Conservation (phyloP, 768 basidiomycete species). For the Amanita rubescens region DNA sequence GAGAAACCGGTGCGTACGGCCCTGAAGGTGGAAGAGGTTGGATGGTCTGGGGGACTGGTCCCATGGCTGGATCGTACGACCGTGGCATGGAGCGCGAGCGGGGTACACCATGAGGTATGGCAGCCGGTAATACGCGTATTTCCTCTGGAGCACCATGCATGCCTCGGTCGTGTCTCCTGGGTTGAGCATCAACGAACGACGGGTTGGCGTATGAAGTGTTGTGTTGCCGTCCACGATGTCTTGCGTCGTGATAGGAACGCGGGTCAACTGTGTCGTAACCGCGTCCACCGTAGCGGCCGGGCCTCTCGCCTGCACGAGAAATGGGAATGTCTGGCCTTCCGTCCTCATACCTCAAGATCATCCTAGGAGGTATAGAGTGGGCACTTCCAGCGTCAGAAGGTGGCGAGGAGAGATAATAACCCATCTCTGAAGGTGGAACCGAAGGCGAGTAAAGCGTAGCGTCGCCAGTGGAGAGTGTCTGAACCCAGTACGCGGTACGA, state of each 20-base stretch:
- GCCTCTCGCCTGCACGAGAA: conserved; percentile 28
- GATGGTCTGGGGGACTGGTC: conserved; percentile 24
- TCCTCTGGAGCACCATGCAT: conserved; percentile 45
- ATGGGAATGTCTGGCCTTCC: conserved; percentile 61
- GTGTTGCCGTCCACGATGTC: conserved; percentile 29
- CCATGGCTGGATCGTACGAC: conserved; percentile 17
- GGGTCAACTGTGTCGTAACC: background rate
- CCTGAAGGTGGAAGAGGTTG: conserved; percentile 15
- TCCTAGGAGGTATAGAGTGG: conserved; percentile 56
- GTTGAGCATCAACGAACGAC: conserved; percentile 21
- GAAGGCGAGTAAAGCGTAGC: conserved; percentile 50
- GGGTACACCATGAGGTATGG: conserved; percentile 27
- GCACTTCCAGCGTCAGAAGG: conserved; percentile 43
- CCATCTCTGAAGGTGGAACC: conserved; percentile 42
- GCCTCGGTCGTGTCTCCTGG: conserved; percentile 16
- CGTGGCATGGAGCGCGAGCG: conserved; percentile 43
- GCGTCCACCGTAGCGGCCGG: conserved; percentile 14
- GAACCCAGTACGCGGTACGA: conserved; percentile 62
- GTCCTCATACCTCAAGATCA: conserved; percentile 63
- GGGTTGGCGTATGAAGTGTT: conserved; percentile 31
- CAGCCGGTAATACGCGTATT: conserved; percentile 55
- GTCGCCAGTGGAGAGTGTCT: conserved; percentile 29
- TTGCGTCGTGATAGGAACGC: background rate
- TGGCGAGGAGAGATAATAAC: conserved; percentile 34
- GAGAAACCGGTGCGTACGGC: background rate